Evolutionary conservation across 371 early-diverging fungal species (phyloP).

Genomic region (Saksenaea vasiformis): DNA sequence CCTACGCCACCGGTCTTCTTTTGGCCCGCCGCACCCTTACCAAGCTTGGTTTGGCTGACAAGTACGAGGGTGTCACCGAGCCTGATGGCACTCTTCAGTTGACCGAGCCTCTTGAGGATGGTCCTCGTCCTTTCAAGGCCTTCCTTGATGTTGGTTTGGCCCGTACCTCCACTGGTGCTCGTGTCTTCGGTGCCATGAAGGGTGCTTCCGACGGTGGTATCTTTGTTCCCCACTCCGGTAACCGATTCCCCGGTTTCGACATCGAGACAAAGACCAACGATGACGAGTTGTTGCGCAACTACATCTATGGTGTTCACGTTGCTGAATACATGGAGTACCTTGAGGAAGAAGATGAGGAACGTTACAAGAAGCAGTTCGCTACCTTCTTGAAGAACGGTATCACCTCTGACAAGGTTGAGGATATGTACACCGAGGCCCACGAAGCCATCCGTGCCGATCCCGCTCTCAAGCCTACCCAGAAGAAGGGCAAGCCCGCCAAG

Average conservation of each 20-base stretch:
- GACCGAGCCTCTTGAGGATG: constrained; percentile 94
- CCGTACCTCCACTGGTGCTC: constrained; percentile 99
- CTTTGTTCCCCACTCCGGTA: constrained; percentile 97
- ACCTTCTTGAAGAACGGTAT: constrained; percentile 93
- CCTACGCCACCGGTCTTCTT: constrained; percentile 99
- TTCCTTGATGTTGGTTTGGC: constrained; percentile 99
- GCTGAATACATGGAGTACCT: constrained; percentile 98
- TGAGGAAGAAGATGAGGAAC: constrained; percentile 98
- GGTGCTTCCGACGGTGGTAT: constrained; percentile 99
- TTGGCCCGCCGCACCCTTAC: constrained; percentile 96
- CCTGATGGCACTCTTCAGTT: constrained; percentile 91
- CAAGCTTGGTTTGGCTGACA: constrained; percentile 94
- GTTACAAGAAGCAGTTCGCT: constrained; percentile 97
- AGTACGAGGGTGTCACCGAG: constrained; percentile 95
- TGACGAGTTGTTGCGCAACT: constrained; percentile 93
- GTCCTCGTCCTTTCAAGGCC: constrained; percentile 98
- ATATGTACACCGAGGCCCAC: constrained; percentile 96
- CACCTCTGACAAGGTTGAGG: constrained; percentile 92
- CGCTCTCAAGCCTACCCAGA: constrained; percentile 65
- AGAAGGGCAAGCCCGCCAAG: constrained; percentile 65
- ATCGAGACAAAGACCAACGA: constrained; percentile 90
- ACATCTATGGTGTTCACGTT: constrained; percentile 99
- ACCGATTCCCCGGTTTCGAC: constrained; percentile 99
- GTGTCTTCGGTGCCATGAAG: constrained; percentile 99
- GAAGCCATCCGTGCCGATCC: constrained; percentile 94